A percentile compares a stretch with the other conserved stretches of the same genome.
These are phyloP conservation scores for Steccherinum ochraceum DNA, from an alignment of 768 basidiomycete genomes.

Conservation along the genomic window DNA sequence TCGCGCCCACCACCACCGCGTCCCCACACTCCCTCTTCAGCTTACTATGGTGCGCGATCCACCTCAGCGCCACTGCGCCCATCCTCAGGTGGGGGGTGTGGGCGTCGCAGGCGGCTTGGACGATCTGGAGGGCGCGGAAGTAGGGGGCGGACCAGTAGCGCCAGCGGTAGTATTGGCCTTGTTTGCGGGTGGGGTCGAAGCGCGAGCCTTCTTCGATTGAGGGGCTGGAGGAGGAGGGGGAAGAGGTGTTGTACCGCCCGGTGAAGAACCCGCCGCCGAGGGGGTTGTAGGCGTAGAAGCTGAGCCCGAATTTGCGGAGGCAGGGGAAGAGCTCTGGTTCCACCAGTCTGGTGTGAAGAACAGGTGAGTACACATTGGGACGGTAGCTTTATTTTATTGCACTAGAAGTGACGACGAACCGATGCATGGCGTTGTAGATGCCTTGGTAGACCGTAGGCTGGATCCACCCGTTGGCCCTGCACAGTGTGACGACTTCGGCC, in stretches of 20 bases:
- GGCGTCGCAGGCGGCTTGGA: slow-evolving; percentile 25
- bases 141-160: slow-evolving; percentile 30
- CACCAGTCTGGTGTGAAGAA: slow-evolving; percentile 19
- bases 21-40: slow-evolving; percentile 42
- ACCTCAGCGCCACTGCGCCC: slow-evolving; percentile 30
- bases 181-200: slow-evolving; percentile 41
- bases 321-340: slow-evolving; percentile 39
- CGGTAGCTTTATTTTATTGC: too few relatives aligned
- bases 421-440: slow-evolving; percentile 37
- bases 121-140: slow-evolving; percentile 29
- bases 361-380: slow-evolving; percentile 12
- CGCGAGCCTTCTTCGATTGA: slow-evolving; percentile 44
- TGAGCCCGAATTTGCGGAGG: slow-evolving; percentile 34
- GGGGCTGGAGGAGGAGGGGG: slow-evolving; percentile 28
- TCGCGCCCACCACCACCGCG: slow-evolving; percentile 58
- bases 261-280: slow-evolving; percentile 36
- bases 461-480: slow-evolving; percentile 38
- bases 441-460: slow-evolving; percentile 44
- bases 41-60: slow-evolving; percentile 42
- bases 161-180: slow-evolving; percentile 39
- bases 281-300: slow-evolving; percentile 35
- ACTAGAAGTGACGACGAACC: slow-evolving; percentile 12
- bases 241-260: slow-evolving; percentile 29
- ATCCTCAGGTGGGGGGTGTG: slow-evolving; percentile 18
- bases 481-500: slow-evolving; percentile 38